Evolutionary conservation across 192 early-diverging fungal species (phyloP), one percentile per base, ranked within the genome.

Genomic region (Mortierella claussenii): DNA sequence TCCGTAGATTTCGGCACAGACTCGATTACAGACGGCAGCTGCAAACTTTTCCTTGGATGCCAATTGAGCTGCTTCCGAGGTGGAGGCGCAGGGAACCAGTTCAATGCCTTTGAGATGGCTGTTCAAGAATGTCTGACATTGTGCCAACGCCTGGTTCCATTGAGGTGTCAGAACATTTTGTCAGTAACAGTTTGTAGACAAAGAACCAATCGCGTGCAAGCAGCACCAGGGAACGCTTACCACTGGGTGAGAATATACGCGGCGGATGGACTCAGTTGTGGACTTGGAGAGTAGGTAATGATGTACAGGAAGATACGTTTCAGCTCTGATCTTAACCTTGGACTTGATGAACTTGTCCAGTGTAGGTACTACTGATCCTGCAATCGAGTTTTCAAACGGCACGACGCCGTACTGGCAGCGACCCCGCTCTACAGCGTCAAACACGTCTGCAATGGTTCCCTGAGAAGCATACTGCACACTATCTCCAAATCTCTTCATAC

Each of bases 381-480:
- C 88, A 20, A 90, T 93, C 10, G 96, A 97, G 80, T 98, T 98
- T 75, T 98, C 97, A 74, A 96, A 94, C 2, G 97, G 97, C 5
- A 98, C 91, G 54, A 98, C 79, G 7, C 95, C 95, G 65, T 95
- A 97, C n/a, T 90, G 93, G 3, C 88, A 83, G 27, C 83, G 84
- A 26, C 90, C 90, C 10, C 85, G 84, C 66, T 89, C 91, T 1
- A 93, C 91, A 1, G 91, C 89, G 23, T 81, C 83, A 74, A 97
- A 92, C 1, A 98, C 92, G 56, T 93, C 94, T 64, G 86, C 81
- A 33, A 95, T 93, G 34, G 85, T 82, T 30, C 79, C 71, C 51
- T 90, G 86, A 4, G 91, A 84, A 10, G 89, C 81, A 68, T 92
- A 92, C 8, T 81, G 84, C 0, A 94, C 86, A 58, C 89, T 89